phyloP scores from a whole-genome alignment of 1,139 yeast genomes.

The Geotrichum carabidarum region DNA sequence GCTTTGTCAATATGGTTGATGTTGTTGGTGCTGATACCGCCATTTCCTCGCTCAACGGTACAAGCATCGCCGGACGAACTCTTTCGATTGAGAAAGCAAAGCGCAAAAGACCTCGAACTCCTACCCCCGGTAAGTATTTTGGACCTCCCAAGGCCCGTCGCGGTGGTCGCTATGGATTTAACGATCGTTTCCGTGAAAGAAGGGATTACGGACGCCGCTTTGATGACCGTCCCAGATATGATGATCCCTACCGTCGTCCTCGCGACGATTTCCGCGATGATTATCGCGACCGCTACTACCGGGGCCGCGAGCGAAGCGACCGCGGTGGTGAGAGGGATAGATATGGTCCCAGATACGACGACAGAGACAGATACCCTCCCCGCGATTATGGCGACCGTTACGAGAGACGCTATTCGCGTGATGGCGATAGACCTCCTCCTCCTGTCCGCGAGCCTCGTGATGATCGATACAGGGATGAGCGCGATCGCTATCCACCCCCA shows the following conservation, averaged over 20 bases:
- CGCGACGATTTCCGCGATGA: constrained; percentile 31
- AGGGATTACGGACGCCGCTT: constrained; percentile 22
- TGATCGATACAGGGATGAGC: constrained; percentile 23
- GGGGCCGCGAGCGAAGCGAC: constrained; percentile 29
- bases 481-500: constrained; percentile 22
- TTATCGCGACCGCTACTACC: constrained; percentile 27
- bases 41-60: constrained; percentile 34
- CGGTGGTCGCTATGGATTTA: constrained; percentile 24
- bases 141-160: constrained; percentile 39
- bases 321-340: constrained; percentile 26
- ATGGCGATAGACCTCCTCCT: constrained; percentile 26
- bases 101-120: constrained; percentile 40
- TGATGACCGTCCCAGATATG: constrained; percentile 27
- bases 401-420: constrained; percentile 24
- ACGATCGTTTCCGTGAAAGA: constrained; percentile 22
- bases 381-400: constrained; percentile 25
- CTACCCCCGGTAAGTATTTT: constrained; percentile 42
- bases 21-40: constrained; percentile 37
- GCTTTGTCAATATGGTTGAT: constrained; percentile 38
- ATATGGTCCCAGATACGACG: constrained; percentile 22
- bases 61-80: constrained; percentile 34
- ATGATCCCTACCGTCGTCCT: constrained; percentile 31
- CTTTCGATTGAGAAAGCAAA: constrained; percentile 38
- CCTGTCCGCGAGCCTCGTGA: constrained; percentile 26
- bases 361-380: constrained; percentile 14